Conservation (phyloP, 2,329 filamentous ascomycete genomes). For the Ophiocordyceps camponoti-saundersi region DNA sequence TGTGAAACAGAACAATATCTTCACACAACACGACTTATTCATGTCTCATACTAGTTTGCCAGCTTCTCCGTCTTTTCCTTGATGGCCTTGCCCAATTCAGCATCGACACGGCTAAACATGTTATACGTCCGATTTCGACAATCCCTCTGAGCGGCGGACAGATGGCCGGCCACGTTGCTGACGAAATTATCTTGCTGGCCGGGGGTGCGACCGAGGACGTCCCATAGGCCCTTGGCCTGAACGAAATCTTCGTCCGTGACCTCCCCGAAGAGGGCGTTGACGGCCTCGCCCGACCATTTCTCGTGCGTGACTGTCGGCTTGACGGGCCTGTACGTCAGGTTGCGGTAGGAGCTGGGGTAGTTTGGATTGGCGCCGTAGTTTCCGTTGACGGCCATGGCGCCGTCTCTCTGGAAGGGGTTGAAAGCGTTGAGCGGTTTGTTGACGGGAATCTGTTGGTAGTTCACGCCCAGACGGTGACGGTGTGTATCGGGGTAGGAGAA, state of each 20-base stretch:
- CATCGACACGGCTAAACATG: constrained; percentile 42
- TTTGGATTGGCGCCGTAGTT: constrained; percentile 45
- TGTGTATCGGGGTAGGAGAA: constrained; percentile 48
- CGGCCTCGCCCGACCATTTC: constrained; percentile 27
- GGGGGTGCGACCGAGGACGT: constrained; percentile 24
- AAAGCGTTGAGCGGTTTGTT: constrained; percentile 38
- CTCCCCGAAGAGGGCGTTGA: constrained; percentile 25
- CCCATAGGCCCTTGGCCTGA: constrained; percentile 30
- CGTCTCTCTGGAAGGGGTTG: constrained; percentile 60
- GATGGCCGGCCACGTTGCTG: constrained; percentile 38
- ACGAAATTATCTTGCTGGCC: constrained; percentile 47
- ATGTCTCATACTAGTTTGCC: constrained; percentile 7
- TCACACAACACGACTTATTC: no score
- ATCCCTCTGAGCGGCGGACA: constrained; percentile 33
- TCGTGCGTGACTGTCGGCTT: constrained; percentile 25
- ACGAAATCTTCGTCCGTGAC: constrained; percentile 31
- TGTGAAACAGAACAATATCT: no score
- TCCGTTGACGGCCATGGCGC: constrained; percentile 49
- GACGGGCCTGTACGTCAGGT: constrained; percentile 23
- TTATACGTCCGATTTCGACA: constrained; percentile 41
- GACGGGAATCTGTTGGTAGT: constrained; percentile 48
- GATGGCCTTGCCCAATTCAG: constrained; percentile 33
- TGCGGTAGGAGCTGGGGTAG: constrained; percentile 34
- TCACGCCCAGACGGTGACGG: constrained; percentile 43
- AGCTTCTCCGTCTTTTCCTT: constrained; percentile 33